Evolutionary conservation across 768 basidiomycete species (phyloP).

Genomic region (Trametes cingulata): DNA sequence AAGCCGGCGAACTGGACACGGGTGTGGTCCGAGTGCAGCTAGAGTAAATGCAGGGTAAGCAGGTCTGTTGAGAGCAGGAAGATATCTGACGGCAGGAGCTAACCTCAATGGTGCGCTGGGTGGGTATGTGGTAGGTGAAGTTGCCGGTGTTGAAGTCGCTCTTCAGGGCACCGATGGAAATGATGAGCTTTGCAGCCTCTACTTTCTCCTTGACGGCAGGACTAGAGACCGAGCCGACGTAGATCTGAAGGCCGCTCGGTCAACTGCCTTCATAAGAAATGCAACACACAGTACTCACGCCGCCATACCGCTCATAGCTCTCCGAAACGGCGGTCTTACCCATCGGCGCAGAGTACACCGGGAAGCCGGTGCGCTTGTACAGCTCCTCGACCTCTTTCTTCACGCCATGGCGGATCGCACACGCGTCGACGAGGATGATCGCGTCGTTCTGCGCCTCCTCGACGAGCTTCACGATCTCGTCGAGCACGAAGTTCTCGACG

Average conservation of each 20-base stretch:
- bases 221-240: slow-evolving; percentile 69
- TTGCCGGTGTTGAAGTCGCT: slow-evolving; percentile 90
- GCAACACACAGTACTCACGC: slow-evolving; percentile 48
- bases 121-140: slow-evolving; percentile 75
- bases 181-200: slow-evolving; percentile 71
- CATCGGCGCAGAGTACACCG: slow-evolving; percentile 78
- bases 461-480: slow-evolving; percentile 67
- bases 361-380: slow-evolving; percentile 62
- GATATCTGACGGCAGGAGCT: too few relatives aligned
- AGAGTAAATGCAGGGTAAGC: too few relatives aligned
- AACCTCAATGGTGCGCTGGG: slow-evolving; percentile 63
- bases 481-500: slow-evolving; percentile 68
- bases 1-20: slow-evolving; percentile 65
- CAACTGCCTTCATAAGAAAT: neutral
- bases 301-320: slow-evolving; percentile 71
- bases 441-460: slow-evolving; percentile 62
- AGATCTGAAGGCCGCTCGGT: slow-evolving; percentile 49
- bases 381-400: slow-evolving; percentile 64
- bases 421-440: slow-evolving; percentile 80
- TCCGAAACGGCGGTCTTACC: slow-evolving; percentile 81
- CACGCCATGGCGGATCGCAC: slow-evolving; percentile 71
- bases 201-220: slow-evolving; percentile 69
- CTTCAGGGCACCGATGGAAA: slow-evolving; percentile 70
- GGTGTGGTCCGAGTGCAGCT: slow-evolving; percentile 79
- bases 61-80: too few relatives aligned